Percentiles rank a stretch among this genome's conserved stretches.
These are phyloP conservation scores for Ampelocalamus luodianensis DNA, from an alignment of 176 grass and related monocot genomes.

Conservation along the genomic window DNA sequence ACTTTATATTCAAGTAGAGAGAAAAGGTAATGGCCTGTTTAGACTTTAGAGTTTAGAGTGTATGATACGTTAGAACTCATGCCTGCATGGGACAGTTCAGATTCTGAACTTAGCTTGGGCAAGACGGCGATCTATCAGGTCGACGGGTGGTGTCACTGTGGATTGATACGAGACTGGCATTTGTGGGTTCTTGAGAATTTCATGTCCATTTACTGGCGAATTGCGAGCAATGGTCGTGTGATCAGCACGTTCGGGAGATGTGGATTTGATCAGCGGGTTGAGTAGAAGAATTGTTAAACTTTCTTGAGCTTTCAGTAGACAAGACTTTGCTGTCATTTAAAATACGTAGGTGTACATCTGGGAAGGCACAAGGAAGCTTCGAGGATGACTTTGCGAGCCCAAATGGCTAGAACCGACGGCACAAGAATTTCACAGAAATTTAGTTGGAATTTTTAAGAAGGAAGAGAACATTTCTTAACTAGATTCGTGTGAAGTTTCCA, in stretches of 20 bases:
- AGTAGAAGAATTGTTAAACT: background rate
- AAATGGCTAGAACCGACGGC: background rate
- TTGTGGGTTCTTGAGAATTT: background rate
- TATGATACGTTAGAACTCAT: background rate
- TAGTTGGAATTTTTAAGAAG: background rate
- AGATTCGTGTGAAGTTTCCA: background rate
- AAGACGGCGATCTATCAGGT: background rate
- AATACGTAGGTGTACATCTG: background rate
- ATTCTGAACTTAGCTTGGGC: background rate
- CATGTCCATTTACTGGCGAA: background rate
- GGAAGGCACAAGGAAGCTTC: background rate
- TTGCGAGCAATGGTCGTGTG: background rate
- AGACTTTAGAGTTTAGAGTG: no score
- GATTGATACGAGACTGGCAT: background rate
- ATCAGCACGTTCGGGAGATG: background rate
- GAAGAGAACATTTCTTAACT: background rate
- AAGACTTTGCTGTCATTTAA: background rate
- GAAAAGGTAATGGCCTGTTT: background rate
- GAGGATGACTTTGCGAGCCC: background rate
- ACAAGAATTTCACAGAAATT: background rate
- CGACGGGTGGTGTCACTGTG: background rate
- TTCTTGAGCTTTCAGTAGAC: slow-evolving; percentile 2
- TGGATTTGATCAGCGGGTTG: background rate
- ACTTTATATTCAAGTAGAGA: background rate
- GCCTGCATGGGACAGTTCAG: background rate